Evolutionary conservation across 257 asterid genomes (phyloP).

Genomic region (Henckelia pumila): DNA sequence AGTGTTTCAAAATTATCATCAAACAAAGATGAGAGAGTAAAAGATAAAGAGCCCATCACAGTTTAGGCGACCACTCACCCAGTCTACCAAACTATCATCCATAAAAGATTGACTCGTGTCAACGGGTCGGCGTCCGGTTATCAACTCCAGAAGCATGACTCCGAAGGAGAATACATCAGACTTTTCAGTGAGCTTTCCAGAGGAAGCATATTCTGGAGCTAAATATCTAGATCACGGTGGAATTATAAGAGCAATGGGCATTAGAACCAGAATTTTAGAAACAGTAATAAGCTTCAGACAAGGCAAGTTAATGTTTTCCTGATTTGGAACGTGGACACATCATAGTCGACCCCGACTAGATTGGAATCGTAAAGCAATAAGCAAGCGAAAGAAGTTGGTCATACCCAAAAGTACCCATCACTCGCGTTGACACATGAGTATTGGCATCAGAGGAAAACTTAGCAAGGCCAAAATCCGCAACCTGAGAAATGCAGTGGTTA

Average conservation of each 20-base stretch:
- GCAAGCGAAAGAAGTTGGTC: conserved; percentile 3
- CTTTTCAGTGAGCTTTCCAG: conserved; percentile 86
- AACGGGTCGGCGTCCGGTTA: conserved; percentile 85
- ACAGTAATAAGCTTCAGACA: not conserved
- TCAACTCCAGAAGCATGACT: conserved; percentile 87
- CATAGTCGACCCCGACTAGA: not conserved
- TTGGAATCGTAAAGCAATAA: not conserved
- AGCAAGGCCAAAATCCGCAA: conserved; percentile 97
- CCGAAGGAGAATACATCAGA: conserved; percentile 97
- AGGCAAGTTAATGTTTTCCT: not conserved
- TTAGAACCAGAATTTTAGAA: not conserved
- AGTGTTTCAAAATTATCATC: not conserved
- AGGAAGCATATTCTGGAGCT: conserved; percentile 97
- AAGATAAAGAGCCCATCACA: not conserved
- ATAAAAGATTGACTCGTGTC: conserved; percentile 49
- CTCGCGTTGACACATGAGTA: conserved; percentile 88
- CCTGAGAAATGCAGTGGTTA: conserved; percentile 45
- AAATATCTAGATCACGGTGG: conserved; percentile 51
- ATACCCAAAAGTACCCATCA: conserved; percentile 97
- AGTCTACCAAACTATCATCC: conserved; percentile 89
- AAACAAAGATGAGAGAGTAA: not conserved
- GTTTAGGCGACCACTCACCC: conserved; percentile 50
- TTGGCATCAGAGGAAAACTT: conserved; percentile 62
- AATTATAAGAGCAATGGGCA: conserved; percentile 9
- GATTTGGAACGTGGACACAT: not conserved